phyloP scores from a whole-genome alignment of 768 basidiomycete genomes.

The Dioszegia aurantiaca region DNA sequence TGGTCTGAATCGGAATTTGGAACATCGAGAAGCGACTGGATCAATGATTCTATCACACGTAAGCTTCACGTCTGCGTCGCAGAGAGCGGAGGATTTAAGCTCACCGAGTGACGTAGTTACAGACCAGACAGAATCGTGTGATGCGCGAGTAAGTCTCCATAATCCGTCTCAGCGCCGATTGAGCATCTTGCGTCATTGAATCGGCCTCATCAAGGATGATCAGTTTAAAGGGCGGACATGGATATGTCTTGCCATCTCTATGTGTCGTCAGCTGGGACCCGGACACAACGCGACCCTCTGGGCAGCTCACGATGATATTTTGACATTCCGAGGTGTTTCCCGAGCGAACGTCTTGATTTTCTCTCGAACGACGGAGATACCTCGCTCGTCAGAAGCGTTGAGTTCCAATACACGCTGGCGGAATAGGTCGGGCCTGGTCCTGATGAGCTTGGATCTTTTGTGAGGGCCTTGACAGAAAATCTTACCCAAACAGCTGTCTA shows the following conservation, averaged over 20 bases:
- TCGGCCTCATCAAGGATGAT: conserved; percentile 98
- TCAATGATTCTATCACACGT: conserved; percentile 79
- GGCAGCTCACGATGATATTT: conserved; percentile 47
- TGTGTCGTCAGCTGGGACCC: conserved; percentile 63
- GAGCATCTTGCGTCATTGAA: conserved; percentile 99
- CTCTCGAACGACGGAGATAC: conserved; percentile 92
- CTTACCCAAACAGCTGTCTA: conserved; percentile 86
- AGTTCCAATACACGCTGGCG: conserved; percentile 88
- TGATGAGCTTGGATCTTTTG: background rate
- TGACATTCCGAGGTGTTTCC: conserved; percentile 51
- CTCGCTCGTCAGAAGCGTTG: conserved; percentile 98
- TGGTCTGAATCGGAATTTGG: conserved; percentile 96
- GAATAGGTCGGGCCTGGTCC: conserved; percentile 83
- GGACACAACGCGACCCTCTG: too few relatives aligned
- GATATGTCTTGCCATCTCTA: conserved; percentile 66
- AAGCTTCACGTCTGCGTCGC: background rate
- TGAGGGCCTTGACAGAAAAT: background rate
- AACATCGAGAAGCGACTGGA: conserved; percentile 95
- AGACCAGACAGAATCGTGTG: conserved; percentile 95
- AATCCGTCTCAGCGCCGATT: conserved; percentile 92
- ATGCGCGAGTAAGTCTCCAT: conserved; percentile 99
- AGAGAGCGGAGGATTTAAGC: conserved; percentile 22
- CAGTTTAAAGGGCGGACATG: conserved; percentile 97
- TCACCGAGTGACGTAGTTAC: conserved; percentile 97
- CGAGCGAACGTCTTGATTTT: conserved; percentile 96